A percentile compares a stretch with the other conserved stretches of the same genome.
These are phyloP conservation scores for Rhynchospora breviuscula DNA, from an alignment of 176 grass and related monocot genomes.

Conservation along the genomic window DNA sequence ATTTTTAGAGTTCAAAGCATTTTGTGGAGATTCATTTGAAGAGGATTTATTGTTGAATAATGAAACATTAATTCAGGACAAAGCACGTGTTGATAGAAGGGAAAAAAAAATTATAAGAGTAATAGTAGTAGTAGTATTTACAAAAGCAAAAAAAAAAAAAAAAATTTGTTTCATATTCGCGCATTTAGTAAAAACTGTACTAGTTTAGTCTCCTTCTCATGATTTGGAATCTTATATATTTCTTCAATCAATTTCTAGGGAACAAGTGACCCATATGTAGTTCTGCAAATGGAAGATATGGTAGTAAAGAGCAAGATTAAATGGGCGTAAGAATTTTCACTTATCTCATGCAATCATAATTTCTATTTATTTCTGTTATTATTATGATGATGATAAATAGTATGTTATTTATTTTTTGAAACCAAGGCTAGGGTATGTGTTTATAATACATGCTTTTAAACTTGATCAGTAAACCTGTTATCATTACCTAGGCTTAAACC, in stretches of 20 bases:
- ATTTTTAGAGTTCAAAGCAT: neutral
- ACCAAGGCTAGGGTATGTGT: neutral
- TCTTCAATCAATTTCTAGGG: constrained; percentile 48
- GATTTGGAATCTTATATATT: constrained; percentile 8
- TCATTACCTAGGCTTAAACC: neutral
- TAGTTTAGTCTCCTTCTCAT: constrained; percentile 1
- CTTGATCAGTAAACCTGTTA: neutral
- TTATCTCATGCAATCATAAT: constrained; percentile 19
- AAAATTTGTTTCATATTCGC: neutral
- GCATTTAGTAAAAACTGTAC: neutral
- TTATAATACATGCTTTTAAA: neutral
- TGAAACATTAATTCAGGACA: neutral
- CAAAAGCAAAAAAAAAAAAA: neutral
- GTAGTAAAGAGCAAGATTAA: constrained; percentile 77
- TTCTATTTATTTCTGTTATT: neutral
- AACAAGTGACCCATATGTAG: constrained; percentile 92
- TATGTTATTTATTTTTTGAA: neutral
- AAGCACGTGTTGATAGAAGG: neutral
- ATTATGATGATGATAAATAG: neutral
- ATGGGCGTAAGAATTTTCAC: constrained; percentile 75
- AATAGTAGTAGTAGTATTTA: neutral
- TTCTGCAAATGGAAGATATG: constrained; percentile 76
- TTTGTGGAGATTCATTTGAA: neutral
- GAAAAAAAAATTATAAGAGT: neutral
- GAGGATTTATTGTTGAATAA: neutral